Percentiles rank a stretch among this genome's conserved stretches.
These are phyloP conservation scores for Talaromyces sp. DNA, from an alignment of 2,329 filamentous ascomycete genomes.

Conservation along the genomic window DNA sequence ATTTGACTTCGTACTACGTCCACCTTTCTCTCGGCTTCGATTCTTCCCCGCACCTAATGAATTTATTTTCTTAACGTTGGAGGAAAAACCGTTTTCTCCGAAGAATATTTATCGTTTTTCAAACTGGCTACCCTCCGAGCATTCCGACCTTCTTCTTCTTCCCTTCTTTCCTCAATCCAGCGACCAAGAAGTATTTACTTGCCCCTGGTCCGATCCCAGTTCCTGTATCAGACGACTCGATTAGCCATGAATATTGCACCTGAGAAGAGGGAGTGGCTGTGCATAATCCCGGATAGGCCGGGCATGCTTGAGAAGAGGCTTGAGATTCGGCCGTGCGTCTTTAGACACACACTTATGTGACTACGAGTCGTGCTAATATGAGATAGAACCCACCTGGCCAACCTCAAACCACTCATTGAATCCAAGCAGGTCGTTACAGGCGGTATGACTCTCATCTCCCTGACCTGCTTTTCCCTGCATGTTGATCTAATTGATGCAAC, in stretches of 20 bases:
- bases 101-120: background rate
- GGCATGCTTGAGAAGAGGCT: conserved; percentile 59
- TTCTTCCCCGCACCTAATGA: background rate
- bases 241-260: conserved; percentile 11
- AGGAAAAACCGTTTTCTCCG: background rate
- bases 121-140: conserved; percentile 14
- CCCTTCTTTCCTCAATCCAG: background rate
- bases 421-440: conserved; percentile 62
- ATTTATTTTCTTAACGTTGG: background rate
- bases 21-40: background rate
- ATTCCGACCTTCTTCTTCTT: background rate
- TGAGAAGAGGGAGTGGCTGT: conserved; percentile 62
- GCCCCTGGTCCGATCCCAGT: background rate
- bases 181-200: background rate
- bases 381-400: conserved; percentile 53
- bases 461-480: background rate
- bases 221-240: background rate
- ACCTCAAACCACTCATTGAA: conserved; percentile 52
- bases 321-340: conserved; percentile 39
- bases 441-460: conserved; percentile 44
- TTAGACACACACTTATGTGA: background rate
- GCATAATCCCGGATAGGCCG: conserved; percentile 65
- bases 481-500: background rate
- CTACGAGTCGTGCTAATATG: background rate
- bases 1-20: background rate